Evolutionary conservation across 148 eudicot genomes (phyloP), one percentile per base, ranked within the genome.

Genomic region (Amaranthus hypochondriacus): DNA sequence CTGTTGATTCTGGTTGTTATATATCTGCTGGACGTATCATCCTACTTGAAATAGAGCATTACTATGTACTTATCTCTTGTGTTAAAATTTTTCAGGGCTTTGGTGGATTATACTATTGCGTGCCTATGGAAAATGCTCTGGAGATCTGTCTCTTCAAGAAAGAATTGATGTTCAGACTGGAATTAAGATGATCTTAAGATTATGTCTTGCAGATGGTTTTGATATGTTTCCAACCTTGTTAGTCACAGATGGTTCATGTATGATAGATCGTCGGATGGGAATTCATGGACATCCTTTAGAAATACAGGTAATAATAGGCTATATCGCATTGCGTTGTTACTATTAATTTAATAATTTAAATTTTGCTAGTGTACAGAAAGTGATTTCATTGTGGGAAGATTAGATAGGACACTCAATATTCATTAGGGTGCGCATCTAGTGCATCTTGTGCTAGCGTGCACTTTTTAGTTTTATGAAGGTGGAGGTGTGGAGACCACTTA

Each of bases 151-250:
- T 9, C 83, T 86, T 69, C 85, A 82, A 80, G 87, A 86, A 73
- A 84, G 87, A 78, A 65, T 86, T 71, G 89, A 86, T 86, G 89
- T 86, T 51, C 89, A 86, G 78, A 86, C 89, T 61, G 89, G 89
- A 73, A 84, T 86, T 21, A 86, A 77, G 81, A 86, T 86, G 89
- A 82, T 86, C 55, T 71, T 86, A 73, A 84, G 79, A 67, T 67
- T 86, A 55, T 86, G 89, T 75, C 85, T 86, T 77, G 82, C 89
- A 9, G 89, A 86, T 84, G 89, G 89, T 2, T 86, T 86, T 67
- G 89, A 86, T 73, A 86, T 86, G 89, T 86, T 86, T 66, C 89
- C 89, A 21, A 86, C 87, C 14, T 76, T 86, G 57, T 78, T 86
- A 79, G 89, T 86, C 15, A 81, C 89, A 8, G 89, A 86, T 82